Conservation (phyloP, 2,329 filamentous ascomycete species). For the Curvularia hawaiiensis region DNA sequence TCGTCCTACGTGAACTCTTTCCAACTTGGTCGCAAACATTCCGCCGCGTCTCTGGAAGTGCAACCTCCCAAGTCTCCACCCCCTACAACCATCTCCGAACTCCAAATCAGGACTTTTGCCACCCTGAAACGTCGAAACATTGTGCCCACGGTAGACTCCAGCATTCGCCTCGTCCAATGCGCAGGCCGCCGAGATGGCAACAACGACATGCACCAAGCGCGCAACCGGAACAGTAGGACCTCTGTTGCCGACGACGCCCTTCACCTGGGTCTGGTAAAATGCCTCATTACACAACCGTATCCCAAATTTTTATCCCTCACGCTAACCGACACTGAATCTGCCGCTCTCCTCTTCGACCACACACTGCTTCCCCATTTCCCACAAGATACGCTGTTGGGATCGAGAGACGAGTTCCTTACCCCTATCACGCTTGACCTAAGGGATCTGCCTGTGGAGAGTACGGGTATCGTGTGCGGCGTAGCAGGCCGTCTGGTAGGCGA, state of each 20-base stretch:
- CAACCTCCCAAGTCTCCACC: constrained; percentile 70
- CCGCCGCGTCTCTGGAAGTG: constrained; percentile 54
- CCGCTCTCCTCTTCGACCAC: constrained; percentile 75
- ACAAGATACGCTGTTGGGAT: constrained; percentile 73
- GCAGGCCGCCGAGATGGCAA: constrained; percentile 64
- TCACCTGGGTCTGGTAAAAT: constrained; percentile 55
- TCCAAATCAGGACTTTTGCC: constrained; percentile 82
- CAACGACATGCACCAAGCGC: constrained; percentile 32
- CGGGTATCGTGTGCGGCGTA: constrained; percentile 93
- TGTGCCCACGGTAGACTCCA: constrained; percentile 70
- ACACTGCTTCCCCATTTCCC: constrained; percentile 62
- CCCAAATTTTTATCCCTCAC: constrained; percentile 77
- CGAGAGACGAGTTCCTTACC: constrained; percentile 72
- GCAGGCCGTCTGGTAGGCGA: constrained; percentile 81
- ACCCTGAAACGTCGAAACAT: constrained; percentile 81
- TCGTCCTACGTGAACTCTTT: constrained; percentile 66
- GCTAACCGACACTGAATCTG: constrained; percentile 73
- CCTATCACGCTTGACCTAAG: constrained; percentile 89
- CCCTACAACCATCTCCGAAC: constrained; percentile 75
- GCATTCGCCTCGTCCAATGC: constrained; percentile 78
- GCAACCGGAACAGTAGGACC: constrained; percentile 36
- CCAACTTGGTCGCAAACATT: constrained; percentile 56
- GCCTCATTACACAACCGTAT: constrained; percentile 53
- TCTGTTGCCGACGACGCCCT: constrained; percentile 51
- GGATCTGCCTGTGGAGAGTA: constrained; percentile 81